These are phyloP conservation scores for Glycine tomentella DNA, from an alignment of 306 rosid species.

Conservation along the genomic window DNA sequence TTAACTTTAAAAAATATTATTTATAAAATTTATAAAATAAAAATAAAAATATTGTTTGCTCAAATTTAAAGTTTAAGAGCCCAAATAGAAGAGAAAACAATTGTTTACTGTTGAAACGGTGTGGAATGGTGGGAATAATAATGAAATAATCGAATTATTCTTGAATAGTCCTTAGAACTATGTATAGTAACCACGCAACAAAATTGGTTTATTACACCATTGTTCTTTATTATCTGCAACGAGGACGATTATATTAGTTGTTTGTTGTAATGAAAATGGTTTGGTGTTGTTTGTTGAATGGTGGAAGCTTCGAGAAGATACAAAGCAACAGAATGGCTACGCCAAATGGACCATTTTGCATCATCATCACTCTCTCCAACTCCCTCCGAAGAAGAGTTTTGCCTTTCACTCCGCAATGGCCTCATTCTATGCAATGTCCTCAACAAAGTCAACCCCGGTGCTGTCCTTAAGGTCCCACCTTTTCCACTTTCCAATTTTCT, in stretches of 20 bases:
- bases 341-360: conserved; percentile 83
- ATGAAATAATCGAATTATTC: too few species aligned
- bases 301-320: conserved; percentile 74
- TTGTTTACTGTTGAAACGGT: too few species aligned
- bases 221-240: too few species aligned
- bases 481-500: not conserved
- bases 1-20: too few species aligned
- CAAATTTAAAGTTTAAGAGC: too few species aligned
- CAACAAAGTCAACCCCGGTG: conserved; percentile 94
- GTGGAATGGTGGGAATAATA: too few species aligned
- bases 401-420: conserved; percentile 86
- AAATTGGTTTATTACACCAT: too few species aligned
- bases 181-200: too few species aligned
- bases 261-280: not conserved
- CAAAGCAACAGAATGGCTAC: conserved; percentile 94
- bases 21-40: too few species aligned
- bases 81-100: too few species aligned
- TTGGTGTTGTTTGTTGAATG: conserved; percentile 16
- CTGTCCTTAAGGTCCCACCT: conserved; percentile 75
- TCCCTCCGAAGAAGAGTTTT: conserved; percentile 87
- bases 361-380: conserved; percentile 64
- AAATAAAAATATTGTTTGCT: too few species aligned
- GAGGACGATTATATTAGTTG: not conserved
- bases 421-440: conserved; percentile 97
- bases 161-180: too few species aligned